These are phyloP conservation scores for Alternaria arbusti DNA, from an alignment of 2,329 filamentous ascomycete species.

Conservation along the genomic window DNA sequence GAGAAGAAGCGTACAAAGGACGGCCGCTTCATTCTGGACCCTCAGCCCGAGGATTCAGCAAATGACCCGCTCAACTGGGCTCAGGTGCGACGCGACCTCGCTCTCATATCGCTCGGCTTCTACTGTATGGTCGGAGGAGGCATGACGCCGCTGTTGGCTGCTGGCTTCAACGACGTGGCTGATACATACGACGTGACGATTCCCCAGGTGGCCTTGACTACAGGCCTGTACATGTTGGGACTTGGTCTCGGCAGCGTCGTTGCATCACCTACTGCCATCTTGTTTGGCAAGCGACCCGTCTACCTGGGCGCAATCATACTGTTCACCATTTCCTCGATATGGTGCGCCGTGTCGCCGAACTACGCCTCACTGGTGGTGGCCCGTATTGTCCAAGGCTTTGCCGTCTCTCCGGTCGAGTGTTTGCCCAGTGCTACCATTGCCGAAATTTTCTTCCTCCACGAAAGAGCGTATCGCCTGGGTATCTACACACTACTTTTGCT, in stretches of 20 bases:
- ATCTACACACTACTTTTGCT: conserved; percentile 90
- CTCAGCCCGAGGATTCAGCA: conserved; percentile 86
- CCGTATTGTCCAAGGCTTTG: conserved; percentile 84
- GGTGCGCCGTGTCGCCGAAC: conserved; percentile 84
- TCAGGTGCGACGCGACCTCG: conserved; percentile 76
- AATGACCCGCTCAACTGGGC: conserved; percentile 97
- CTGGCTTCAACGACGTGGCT: conserved; percentile 85
- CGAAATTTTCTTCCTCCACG: conserved; percentile 95
- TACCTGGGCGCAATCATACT: conserved; percentile 79
- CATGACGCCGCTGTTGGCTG: conserved; percentile 87
- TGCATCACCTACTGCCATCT: conserved; percentile 86
- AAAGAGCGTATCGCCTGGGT: conserved; percentile 88
- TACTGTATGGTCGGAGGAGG: conserved; percentile 94
- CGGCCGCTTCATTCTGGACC: conserved; percentile 84
- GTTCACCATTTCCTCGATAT: conserved; percentile 78
- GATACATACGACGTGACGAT: conserved; percentile 69
- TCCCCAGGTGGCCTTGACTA: conserved; percentile 81
- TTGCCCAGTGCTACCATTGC: conserved; percentile 92
- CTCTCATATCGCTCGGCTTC: conserved; percentile 82
- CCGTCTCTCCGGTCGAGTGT: conserved; percentile 89
- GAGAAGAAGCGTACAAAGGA: conserved; percentile 79
- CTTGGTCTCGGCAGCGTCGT: conserved; percentile 84
- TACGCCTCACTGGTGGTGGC: conserved; percentile 82
- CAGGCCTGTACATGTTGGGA: conserved; percentile 93
- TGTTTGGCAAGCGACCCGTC: conserved; percentile 89